Conservation (phyloP, 106 monocot species). For the Posidonia australis region DNA sequence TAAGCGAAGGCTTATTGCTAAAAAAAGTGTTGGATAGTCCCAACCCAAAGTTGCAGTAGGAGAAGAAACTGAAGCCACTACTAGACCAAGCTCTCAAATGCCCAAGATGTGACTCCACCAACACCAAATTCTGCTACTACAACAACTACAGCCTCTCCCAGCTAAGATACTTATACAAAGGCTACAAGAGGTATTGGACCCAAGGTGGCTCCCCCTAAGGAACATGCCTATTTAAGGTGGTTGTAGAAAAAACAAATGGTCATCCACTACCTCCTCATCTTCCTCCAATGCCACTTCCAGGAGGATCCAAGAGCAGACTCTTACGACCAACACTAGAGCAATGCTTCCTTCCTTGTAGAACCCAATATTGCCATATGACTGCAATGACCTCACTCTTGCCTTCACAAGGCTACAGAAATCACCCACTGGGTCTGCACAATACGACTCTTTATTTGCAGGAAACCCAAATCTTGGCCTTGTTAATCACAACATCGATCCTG, state of each 20-base stretch:
- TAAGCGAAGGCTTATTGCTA: no score
- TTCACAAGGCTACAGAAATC: slow-evolving; percentile 31
- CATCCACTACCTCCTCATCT: slow-evolving; percentile 16
- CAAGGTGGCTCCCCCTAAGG: slow-evolving; percentile 56
- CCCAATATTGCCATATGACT: slow-evolving; percentile 16
- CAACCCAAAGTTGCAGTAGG: background rate
- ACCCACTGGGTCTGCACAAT: background rate
- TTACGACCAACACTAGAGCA: slow-evolving; percentile 6
- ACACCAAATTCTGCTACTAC: no score
- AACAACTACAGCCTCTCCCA: slow-evolving; percentile 72
- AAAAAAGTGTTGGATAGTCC: slow-evolving; percentile 2
- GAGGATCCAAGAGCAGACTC: slow-evolving; percentile 12
- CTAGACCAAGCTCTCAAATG: slow-evolving; percentile 9
- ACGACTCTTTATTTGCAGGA: slow-evolving; percentile 7
- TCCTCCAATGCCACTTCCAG: slow-evolving; percentile 16
- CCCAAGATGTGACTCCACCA: no score
- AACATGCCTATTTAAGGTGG: slow-evolving; percentile 60
- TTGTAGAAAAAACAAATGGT: slow-evolving; percentile 47
- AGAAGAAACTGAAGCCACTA: background rate
- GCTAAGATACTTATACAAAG: slow-evolving; percentile 81
- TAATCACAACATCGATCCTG: background rate
- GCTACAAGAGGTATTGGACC: slow-evolving; percentile 76
- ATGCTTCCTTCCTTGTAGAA: background rate
- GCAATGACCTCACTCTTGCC: slow-evolving; percentile 31
- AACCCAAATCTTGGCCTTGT: slow-evolving; percentile 5